Conservation (phyloP, 176 grass and related monocot species). For the Ensete glaucum region DNA sequence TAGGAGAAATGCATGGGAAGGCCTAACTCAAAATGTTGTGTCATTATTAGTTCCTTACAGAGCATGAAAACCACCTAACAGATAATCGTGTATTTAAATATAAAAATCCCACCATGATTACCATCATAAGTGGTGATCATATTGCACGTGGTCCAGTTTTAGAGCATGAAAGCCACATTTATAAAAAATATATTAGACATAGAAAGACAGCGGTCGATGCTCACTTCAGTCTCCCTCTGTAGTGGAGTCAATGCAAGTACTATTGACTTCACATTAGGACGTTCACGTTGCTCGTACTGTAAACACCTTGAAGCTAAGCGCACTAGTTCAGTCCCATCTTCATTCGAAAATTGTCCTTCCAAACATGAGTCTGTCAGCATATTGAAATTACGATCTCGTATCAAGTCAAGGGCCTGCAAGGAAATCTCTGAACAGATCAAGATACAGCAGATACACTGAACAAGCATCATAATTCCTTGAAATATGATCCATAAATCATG, state of each 20-base stretch:
- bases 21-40: not conserved
- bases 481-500: not conserved
- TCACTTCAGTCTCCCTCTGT: constrained; percentile 81
- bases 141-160: not conserved
- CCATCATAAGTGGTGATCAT: not conserved
- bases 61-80: too few species aligned
- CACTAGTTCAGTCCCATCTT: constrained; percentile 93
- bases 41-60: too few species aligned
- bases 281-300: constrained; percentile 89
- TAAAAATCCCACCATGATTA: too few species aligned
- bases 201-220: constrained; percentile 15
- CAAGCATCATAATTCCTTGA: not conserved
- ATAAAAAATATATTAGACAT: not conserved
- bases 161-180: not conserved
- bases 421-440: constrained; percentile 14
- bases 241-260: constrained; percentile 74
- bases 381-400: constrained; percentile 91
- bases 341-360: constrained; percentile 94
- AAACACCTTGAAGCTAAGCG: constrained; percentile 94
- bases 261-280: constrained; percentile 83
- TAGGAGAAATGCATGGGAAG: not conserved
- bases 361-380: constrained; percentile 95
- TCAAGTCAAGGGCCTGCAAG: constrained; percentile 90
- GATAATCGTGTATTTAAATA: too few species aligned
- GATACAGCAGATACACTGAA: not conserved